Evolutionary conservation across 1,139 yeast genomes (phyloP).

Genomic region (Geotrichum europaeum): DNA sequence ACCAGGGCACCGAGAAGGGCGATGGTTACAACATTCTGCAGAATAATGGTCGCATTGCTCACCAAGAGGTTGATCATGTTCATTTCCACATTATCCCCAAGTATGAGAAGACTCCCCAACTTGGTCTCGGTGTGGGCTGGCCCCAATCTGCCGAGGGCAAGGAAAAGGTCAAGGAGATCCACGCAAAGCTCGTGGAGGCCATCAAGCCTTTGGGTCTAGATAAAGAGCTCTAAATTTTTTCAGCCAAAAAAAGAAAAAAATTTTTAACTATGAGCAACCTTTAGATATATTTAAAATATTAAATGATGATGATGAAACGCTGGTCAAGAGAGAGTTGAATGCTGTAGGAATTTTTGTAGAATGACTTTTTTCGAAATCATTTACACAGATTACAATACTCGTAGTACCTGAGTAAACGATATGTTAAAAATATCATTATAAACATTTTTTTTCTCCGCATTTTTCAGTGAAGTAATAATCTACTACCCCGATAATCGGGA

Average conservation of each 20-base stretch:
- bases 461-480: too few relatives aligned
- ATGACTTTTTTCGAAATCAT: too few relatives aligned
- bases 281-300: neutral
- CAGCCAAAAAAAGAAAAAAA: neutral
- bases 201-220: constrained; percentile 12
- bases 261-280: neutral
- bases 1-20: constrained; percentile 51
- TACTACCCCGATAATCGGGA: too few relatives aligned
- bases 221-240: constrained; percentile 1
- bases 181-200: constrained; percentile 47
- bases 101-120: constrained; percentile 43
- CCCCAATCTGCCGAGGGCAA: constrained; percentile 64
- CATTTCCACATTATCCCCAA: constrained; percentile 96
- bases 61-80: constrained; percentile 90
- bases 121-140: constrained; percentile 88
- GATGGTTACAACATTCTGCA: constrained; percentile 83
- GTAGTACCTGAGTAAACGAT: too few relatives aligned
- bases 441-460: too few relatives aligned
- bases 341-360: neutral
- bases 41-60: constrained; percentile 90
- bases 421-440: too few relatives aligned
- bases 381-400: too few relatives aligned
- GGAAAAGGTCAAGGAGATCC: constrained; percentile 61
- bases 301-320: neutral
- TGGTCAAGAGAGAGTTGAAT: too few relatives aligned